Percentiles rank a stretch among this genome's conserved stretches.
Evolutionary conservation across 768 basidiomycete species (phyloP).

Genomic region (Saitozyma podzolica): DNA sequence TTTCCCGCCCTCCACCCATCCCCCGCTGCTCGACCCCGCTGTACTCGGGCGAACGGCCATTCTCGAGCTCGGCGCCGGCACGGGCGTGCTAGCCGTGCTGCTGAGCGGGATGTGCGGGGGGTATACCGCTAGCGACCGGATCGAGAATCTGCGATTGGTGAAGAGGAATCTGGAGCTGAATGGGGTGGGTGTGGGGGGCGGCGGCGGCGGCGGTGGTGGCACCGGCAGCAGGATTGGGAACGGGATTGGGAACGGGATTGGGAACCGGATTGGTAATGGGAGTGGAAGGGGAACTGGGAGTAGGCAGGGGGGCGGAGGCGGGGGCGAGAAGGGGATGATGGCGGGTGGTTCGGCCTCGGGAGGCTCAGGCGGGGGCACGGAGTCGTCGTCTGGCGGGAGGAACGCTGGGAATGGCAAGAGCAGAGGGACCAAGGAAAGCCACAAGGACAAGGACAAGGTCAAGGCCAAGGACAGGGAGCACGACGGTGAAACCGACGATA

Average conservation of each 20-base stretch:
- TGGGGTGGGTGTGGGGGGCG: slow-evolving; percentile 3
- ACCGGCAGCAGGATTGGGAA: too few relatives aligned
- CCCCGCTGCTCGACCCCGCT: slow-evolving; percentile 21
- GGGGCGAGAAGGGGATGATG: background rate
- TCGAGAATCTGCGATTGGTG: slow-evolving; percentile 46
- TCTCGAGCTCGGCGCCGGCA: slow-evolving; percentile 49
- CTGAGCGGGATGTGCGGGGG: slow-evolving; percentile 26
- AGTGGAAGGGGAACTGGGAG: background rate
- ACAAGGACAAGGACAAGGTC: background rate
- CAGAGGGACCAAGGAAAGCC: background rate
- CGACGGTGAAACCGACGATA: too few relatives aligned
- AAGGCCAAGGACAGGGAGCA: background rate
- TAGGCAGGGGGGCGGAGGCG: background rate
- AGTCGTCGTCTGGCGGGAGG: background rate
- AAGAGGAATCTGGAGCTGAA: slow-evolving; percentile 43
- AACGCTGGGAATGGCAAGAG: background rate
- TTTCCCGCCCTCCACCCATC: slow-evolving; percentile 16
- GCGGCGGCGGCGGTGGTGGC: background rate
- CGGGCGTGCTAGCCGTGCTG: slow-evolving; percentile 44
- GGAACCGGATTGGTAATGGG: background rate
- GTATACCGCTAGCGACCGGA: slow-evolving; percentile 42
- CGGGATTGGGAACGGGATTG: too few relatives aligned
- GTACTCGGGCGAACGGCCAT: slow-evolving; percentile 16
- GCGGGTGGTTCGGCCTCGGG: background rate
- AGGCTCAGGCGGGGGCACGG: too few relatives aligned